Conservation (phyloP, 148 eudicot genomes). For the Cornus florida region DNA sequence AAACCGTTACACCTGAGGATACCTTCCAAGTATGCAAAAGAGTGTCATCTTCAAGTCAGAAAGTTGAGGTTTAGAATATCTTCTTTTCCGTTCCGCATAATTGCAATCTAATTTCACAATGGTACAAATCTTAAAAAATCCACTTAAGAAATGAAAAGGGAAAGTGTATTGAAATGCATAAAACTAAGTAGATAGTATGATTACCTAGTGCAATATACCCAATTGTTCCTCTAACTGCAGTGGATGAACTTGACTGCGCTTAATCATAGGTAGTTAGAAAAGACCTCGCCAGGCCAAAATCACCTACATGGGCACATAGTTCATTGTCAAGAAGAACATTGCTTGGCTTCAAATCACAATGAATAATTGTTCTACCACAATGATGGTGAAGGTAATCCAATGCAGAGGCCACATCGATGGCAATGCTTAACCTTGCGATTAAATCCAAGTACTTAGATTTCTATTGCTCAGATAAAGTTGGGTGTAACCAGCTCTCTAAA, state of each 20-base stretch:
- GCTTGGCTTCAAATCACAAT: conserved; percentile 3
- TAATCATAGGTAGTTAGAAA: not conserved
- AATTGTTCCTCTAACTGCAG: conserved; percentile 2
- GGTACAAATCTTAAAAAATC: too few relatives aligned
- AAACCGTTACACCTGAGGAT: too few relatives aligned
- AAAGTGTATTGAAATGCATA: too few relatives aligned
- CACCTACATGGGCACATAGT: not conserved
- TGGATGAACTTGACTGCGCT: not conserved
- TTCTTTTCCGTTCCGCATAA: too few relatives aligned
- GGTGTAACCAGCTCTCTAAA: conserved; percentile 4
- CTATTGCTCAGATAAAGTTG: not conserved
- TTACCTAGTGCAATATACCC: conserved; percentile 10
- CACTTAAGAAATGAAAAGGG: too few relatives aligned
- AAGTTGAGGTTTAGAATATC: too few relatives aligned
- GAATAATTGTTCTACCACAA: not conserved
- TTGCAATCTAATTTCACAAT: too few relatives aligned
- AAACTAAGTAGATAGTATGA: not conserved
- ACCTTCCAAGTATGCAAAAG: too few relatives aligned
- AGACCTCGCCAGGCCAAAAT: conserved; percentile 4
- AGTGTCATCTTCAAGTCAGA: too few relatives aligned
- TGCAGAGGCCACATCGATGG: conserved; percentile 7
- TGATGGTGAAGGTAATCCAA: conserved; percentile 5
- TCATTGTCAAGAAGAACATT: not conserved
- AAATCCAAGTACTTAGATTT: not conserved
- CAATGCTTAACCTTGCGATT: not conserved